Base-by-base conservation (phyloP, 176 grass and related monocot species). In the Metroxylon sagu region DNA sequence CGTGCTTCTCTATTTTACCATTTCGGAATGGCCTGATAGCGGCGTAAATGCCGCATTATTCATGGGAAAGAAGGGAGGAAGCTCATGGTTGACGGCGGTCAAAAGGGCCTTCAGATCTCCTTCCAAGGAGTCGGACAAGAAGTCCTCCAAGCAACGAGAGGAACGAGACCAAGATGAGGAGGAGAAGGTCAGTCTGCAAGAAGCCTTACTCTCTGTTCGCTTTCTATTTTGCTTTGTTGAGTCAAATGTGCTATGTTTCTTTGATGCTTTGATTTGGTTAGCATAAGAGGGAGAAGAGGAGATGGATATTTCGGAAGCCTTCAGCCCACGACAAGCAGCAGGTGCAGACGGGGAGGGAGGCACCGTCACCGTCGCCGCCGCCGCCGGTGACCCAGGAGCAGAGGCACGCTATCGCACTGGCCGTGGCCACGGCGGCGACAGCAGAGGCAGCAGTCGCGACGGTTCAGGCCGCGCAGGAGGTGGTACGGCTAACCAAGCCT, bases 41-140 rank as follows among this genome's bases (percentile, higher is more conserved):
- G 35, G 35, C 35, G 35, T 14, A 43, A 43, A 43, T 43, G 35
- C 35, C 10, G 14, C 3, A 43, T 43, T 43, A 14, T 14, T 43
- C 35, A 43, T 97, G 92, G 92, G 87, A 7, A 97, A 91, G 87
- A 97, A 97, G 77, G 75, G 78, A 66, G 81, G 78, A 23, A 70
- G 80, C 29, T 97, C 92, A 4, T 97, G 92, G 92, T 77, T 97
- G 72, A 91, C 92, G 55, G 92, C 87, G 48, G 92, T 97, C 62
- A 97, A 91, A 75, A 68, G 92, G 18, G 92, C 92, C 29, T 91
- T 97, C 66, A 74, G 92, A 54, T 97, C 92, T 16, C 87, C 92
- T 3, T 91, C 92, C 59, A 97, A 91, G 72, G 92, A 97, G n/a
- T 79, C 89, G 18, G 58, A 64, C 70, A 62, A 67, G 76, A 65